Conservation (phyloP, 176 grass and related monocot genomes). For the Carex cristatella region DNA sequence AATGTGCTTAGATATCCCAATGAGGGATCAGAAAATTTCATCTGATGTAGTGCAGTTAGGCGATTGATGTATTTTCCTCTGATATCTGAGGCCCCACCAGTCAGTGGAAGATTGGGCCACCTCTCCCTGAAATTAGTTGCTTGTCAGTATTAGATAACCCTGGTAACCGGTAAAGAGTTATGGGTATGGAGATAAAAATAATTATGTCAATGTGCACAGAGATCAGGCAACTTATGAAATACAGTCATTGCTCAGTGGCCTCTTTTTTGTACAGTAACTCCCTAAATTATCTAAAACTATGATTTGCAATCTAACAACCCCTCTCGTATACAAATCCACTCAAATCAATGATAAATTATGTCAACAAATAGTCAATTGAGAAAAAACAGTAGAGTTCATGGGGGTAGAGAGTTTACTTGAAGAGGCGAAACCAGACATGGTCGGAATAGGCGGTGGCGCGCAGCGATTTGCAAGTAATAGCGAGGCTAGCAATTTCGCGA, state of each 20-base stretch:
- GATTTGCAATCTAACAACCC: not conserved
- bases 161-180: not conserved
- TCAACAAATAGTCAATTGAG: not conserved
- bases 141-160: not conserved
- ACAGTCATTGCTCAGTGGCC: no score
- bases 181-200: no score
- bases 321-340: not conserved
- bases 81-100: constrained; percentile 34
- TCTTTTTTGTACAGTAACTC: not conserved
- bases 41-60: constrained; percentile 51
- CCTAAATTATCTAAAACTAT: not conserved
- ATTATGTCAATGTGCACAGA: no score
- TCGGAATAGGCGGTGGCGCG: constrained; percentile 53
- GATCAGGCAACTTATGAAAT: no score
- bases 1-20: constrained; percentile 16
- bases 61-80: constrained; percentile 56
- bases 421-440: constrained; percentile 64
- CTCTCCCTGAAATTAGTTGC: constrained; percentile 34
- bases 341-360: not conserved
- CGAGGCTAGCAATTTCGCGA: constrained; percentile 52
- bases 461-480: constrained; percentile 60
- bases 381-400: not conserved
- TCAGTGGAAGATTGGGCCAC: constrained; percentile 57
- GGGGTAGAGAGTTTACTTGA: constrained; percentile 28
- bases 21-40: constrained; percentile 65